Conservation (phyloP, 345 rosid genomes). For the Syzygium oleosum region DNA sequence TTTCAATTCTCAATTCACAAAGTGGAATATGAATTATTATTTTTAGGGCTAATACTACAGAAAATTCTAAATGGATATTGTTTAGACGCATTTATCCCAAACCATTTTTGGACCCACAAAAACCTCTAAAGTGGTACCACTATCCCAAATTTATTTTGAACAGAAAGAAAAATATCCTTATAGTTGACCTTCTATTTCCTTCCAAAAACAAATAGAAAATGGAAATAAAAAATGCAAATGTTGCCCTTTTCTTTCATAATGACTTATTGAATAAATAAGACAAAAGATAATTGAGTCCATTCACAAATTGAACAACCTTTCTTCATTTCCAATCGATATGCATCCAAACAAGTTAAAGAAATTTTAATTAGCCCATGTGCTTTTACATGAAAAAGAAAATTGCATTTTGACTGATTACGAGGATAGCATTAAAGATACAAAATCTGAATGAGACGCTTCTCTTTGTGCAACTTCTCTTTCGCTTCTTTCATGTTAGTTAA, state of each 20-base stretch:
- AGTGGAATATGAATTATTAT: background rate
- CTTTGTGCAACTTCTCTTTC: background rate
- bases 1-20: background rate
- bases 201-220: background rate
- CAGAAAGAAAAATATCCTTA: background rate
- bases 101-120: background rate
- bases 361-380: background rate
- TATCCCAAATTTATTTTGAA: background rate
- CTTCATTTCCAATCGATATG: background rate
- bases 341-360: background rate
- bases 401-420: background rate
- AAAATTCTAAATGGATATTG: background rate
- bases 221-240: background rate
- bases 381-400: background rate
- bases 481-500: background rate
- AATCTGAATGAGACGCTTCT: background rate
- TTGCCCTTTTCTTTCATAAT: background rate
- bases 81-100: background rate
- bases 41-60: background rate
- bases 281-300: background rate
- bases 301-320: background rate
- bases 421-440: background rate
- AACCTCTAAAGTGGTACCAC: background rate
- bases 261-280: background rate
- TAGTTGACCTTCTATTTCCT: background rate